Conservation (phyloP, 2,329 filamentous ascomycete species). For the Exophiala sp. region DNA sequence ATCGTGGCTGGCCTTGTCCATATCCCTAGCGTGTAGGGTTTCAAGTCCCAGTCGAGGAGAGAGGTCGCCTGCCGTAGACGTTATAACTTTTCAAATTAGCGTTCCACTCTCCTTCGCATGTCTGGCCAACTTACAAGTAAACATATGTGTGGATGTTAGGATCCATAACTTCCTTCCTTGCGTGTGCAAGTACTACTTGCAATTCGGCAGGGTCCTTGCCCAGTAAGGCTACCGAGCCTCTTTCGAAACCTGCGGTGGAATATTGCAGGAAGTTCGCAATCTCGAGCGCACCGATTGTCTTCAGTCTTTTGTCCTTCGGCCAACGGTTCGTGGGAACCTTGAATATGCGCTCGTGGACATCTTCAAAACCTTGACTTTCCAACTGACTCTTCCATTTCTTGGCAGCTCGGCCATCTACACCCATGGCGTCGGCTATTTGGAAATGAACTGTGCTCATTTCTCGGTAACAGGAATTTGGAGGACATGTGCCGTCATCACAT, state of each 20-base stretch:
- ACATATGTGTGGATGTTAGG: slow-evolving; percentile 15
- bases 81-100: too few species aligned
- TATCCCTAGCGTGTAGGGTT: too few species aligned
- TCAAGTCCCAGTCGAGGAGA: too few species aligned
- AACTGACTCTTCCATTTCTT: slow-evolving; percentile 2
- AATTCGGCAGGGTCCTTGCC: slow-evolving; percentile 13
- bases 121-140: slow-evolving; percentile 7
- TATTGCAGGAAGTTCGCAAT: slow-evolving; percentile 15
- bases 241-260: slow-evolving; percentile 24
- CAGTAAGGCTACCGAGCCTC: slow-evolving; percentile 27
- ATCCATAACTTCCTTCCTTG: slow-evolving; percentile 17
- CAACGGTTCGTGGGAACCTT: slow-evolving; percentile 28
- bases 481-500: slow-evolving; percentile 30
- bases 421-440: slow-evolving; percentile 16
- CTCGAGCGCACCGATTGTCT: slow-evolving; percentile 23
- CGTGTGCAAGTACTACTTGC: slow-evolving; percentile 22
- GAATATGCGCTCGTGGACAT: slow-evolving; percentile 24
- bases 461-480: neutral
- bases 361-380: slow-evolving; percentile 22
- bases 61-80: too few species aligned
- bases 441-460: slow-evolving; percentile 5
- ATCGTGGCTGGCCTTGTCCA: too few species aligned
- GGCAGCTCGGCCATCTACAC: slow-evolving; percentile 5
- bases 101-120: too few species aligned
- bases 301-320: slow-evolving; percentile 29